Evolutionary conservation across 2,329 filamentous ascomycete species (phyloP), one percentile per base, ranked within the genome.

Genomic region (Colletotrichum tanaceti): DNA sequence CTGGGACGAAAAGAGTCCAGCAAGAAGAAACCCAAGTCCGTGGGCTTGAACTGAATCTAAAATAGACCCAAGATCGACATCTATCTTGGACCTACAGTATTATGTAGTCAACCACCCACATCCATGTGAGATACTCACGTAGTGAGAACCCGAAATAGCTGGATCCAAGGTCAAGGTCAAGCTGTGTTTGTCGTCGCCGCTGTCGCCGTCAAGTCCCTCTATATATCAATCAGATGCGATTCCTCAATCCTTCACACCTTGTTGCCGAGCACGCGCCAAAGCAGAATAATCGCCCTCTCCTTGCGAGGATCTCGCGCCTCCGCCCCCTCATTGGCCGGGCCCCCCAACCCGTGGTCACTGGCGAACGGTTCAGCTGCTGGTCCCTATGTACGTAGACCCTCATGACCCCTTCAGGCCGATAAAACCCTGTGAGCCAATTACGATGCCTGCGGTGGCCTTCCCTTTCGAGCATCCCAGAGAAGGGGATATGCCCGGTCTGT

Each of bases 341-440:
- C 32, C 32, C 20, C n/a, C 18, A 46, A n/a, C n/a, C 39, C 35
- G 24, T 58, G 24, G 18, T 11, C 63, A 49, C 41, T 59, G 46
- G 24, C 39, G 62, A 44, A 65, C 55, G 66, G 66, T 63, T 53
- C 64, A 63, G 22, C 64, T 58, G 38, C 28, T 65, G 66, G 66
- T 52, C 66, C 55, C 55, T n/a, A n/a, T n/a, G n/a, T n/a, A n/a
- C n/a, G n/a, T 39, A 50, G 44, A 52, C 58, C 58, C 44, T 47
- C 22, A 52, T 35, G 14, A 39, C 57, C 24, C 22, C 18, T 50
- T 32, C 14, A 28, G 52, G 55, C 11, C 24, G 58, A 58, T 28
- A 16, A 9, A 28, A 50, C 39, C 62, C 44, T 57, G 35, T 38
- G 54, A 16, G 41, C 66, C 50, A 65, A 60, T 68, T 52, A 68